Percentiles rank a stretch among this genome's conserved stretches.
These are phyloP conservation scores for Zea luxurians DNA, from an alignment of 176 grass and related monocot genomes.

Conservation along the genomic window DNA sequence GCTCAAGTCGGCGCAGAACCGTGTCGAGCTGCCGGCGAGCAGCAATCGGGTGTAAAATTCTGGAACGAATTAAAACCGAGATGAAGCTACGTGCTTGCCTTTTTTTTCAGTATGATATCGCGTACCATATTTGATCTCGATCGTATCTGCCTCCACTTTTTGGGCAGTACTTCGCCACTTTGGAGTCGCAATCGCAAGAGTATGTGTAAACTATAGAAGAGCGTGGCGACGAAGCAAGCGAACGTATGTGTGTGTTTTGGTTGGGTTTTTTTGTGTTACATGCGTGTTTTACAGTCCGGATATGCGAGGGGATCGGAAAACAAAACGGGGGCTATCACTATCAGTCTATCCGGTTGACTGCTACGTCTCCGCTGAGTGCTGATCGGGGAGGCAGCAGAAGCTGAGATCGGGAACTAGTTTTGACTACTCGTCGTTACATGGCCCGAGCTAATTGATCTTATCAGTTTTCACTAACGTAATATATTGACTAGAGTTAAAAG, in stretches of 20 bases:
- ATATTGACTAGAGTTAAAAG: too few relatives aligned
- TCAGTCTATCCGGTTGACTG: not conserved
- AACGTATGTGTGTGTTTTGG: not conserved
- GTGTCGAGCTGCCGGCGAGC: conserved; percentile 43
- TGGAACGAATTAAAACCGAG: not conserved
- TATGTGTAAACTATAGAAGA: conserved; percentile 11
- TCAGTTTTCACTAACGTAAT: not conserved
- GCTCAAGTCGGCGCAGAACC: conserved; percentile 53
- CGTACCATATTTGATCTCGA: conserved; percentile 12
- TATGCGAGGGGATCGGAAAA: not conserved
- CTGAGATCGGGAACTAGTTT: not conserved
- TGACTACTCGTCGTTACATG: not conserved
- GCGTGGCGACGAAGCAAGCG: not conserved
- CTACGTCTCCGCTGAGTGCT: not conserved
- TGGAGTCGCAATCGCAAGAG: not conserved
- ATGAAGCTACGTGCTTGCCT: conserved; percentile 15
- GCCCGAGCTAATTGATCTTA: too few relatives aligned
- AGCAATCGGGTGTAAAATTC: conserved; percentile 38
- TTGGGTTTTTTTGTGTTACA: not conserved
- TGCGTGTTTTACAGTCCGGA: too few relatives aligned
- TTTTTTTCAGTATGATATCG: conserved; percentile 18
- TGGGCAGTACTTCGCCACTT: not conserved
- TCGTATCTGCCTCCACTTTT: conserved; percentile 6
- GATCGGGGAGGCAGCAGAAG: not conserved
- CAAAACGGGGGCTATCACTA: not conserved